A percentile compares a stretch with the other conserved stretches of the same genome.
Evolutionary conservation across 495 filamentous ascomycete genomes (phyloP).

Genomic region (Penicillium maclennaniae): DNA sequence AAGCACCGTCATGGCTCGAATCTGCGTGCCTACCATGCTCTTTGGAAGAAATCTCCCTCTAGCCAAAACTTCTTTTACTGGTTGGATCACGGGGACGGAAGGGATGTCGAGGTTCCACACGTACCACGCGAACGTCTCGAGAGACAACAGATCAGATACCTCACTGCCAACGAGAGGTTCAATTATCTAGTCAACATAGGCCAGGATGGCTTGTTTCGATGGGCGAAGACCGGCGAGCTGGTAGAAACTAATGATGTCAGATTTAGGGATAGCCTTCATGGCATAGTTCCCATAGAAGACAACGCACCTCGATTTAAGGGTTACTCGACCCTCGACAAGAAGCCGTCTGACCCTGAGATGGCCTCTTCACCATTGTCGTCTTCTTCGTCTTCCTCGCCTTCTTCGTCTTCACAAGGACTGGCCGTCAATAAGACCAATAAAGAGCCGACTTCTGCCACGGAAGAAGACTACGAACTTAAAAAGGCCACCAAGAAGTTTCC

Average conservation of each 20-base stretch:
- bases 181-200: slow-evolving; percentile 72
- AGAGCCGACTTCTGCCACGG: slow-evolving; percentile 13
- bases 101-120: slow-evolving; percentile 49
- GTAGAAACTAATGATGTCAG: slow-evolving; percentile 68
- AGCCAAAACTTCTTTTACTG: slow-evolving; percentile 93
- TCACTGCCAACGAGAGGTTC: slow-evolving; percentile 66
- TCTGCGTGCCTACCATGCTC: slow-evolving; percentile 74
- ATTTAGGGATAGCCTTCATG: slow-evolving; percentile 74
- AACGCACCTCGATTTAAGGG: slow-evolving; percentile 46
- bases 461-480: slow-evolving; percentile 27
- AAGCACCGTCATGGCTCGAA: slow-evolving; percentile 89
- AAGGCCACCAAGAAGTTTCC: slow-evolving; percentile 60
- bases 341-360: neutral
- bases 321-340: slow-evolving; percentile 1
- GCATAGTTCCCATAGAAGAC: slow-evolving; percentile 67
- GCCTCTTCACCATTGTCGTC: slow-evolving; percentile 7
- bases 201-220: slow-evolving; percentile 61
- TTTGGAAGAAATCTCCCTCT: slow-evolving; percentile 74
- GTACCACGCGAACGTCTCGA: slow-evolving; percentile 66
- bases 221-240: slow-evolving; percentile 72
- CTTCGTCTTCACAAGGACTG: slow-evolving; percentile 6
- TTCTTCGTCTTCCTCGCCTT: slow-evolving; percentile 9
- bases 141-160: slow-evolving; percentile 67
- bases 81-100: slow-evolving; percentile 81
- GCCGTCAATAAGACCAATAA: slow-evolving; percentile 51